Percentiles rank a stretch among this genome's conserved stretches.
These are phyloP conservation scores for Ophiocordyceps camponoti-floridani DNA, from an alignment of 2,329 filamentous ascomycete species.

Conservation along the genomic window DNA sequence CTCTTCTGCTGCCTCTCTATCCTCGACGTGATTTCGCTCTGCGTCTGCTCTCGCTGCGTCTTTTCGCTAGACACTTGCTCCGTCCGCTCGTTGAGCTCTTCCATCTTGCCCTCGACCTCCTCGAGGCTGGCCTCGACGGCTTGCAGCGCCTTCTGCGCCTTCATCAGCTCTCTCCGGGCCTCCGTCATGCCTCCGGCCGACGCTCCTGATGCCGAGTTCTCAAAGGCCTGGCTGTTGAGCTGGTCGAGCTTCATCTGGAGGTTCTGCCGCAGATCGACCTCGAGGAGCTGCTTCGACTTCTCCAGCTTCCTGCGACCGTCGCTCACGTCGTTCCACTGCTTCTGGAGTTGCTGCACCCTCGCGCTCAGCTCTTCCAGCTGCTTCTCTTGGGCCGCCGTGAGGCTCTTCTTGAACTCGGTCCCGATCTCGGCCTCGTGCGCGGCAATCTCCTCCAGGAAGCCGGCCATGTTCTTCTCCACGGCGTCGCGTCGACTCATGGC, in stretches of 20 bases:
- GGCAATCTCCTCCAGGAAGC: constrained; percentile 55
- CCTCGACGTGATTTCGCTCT: constrained; percentile 56
- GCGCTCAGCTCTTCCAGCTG: constrained; percentile 55
- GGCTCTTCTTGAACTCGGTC: constrained; percentile 81
- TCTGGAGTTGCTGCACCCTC: constrained; percentile 55
- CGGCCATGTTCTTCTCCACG: constrained; percentile 57
- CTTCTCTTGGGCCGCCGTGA: constrained; percentile 66
- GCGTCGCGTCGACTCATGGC: constrained; percentile 47
- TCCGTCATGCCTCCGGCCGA: constrained; percentile 54
- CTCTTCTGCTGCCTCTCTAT: constrained; percentile 78
- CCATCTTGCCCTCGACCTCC: constrained; percentile 59
- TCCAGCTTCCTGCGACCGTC: constrained; percentile 61
- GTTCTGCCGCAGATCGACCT: constrained; percentile 79
- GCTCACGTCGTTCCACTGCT: constrained; percentile 59
- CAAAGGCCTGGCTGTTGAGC: constrained; percentile 58
- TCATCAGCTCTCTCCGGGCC: constrained; percentile 64
- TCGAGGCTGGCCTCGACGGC: constrained; percentile 50
- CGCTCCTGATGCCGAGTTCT: constrained; percentile 41
- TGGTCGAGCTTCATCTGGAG: constrained; percentile 76
- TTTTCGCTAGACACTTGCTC: constrained; percentile 35
- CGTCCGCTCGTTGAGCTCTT: constrained; percentile 28
- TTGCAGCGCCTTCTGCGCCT: constrained; percentile 49
- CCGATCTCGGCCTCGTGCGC: constrained; percentile 66
- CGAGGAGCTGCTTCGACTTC: constrained; percentile 62
- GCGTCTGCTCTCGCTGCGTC: constrained; percentile 48